phyloP scores from a whole-genome alignment of 257 asterid species.

The Plantago ovata region DNA sequence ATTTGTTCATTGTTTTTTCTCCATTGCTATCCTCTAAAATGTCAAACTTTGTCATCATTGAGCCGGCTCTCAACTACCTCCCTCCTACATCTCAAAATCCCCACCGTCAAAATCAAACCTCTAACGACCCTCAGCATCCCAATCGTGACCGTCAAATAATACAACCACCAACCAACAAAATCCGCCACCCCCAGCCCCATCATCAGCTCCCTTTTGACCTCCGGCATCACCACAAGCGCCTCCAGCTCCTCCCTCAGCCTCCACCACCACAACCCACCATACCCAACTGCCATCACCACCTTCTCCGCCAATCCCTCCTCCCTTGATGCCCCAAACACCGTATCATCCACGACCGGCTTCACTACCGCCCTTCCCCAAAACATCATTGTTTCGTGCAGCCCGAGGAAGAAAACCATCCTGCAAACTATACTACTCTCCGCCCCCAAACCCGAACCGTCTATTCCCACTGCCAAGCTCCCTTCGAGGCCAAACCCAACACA shows the following conservation, averaged over 20 bases:
- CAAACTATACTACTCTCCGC: constrained; percentile 23
- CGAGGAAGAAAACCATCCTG: constrained; percentile 51
- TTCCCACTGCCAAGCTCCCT: constrained; percentile 61
- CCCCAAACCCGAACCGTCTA: constrained; percentile 42
- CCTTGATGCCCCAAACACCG: constrained; percentile 35
- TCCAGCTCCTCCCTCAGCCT: constrained; percentile 60
- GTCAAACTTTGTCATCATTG: constrained; percentile 31
- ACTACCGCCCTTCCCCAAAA: constrained; percentile 51
- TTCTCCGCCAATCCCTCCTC: constrained; percentile 45
- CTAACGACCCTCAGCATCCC: constrained; percentile 44
- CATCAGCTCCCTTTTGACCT: constrained; percentile 36
- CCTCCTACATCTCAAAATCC: constrained; percentile 10
- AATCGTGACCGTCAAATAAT: constrained; percentile 49
- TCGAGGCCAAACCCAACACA: constrained; percentile 72
- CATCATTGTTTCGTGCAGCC: constrained; percentile 56
- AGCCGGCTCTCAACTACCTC: constrained; percentile 3
- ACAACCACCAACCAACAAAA: constrained; percentile 59
- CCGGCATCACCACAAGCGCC: constrained; percentile 50
- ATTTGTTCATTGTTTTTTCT: no score
- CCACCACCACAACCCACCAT: constrained; percentile 75
- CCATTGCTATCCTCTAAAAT: no score
- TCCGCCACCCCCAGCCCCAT: constrained; percentile 42
- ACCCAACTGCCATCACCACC: constrained; percentile 43
- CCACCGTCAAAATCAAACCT: constrained; percentile 23
- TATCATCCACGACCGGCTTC: constrained; percentile 59